Evolutionary conservation across 2,329 filamentous ascomycete genomes (phyloP).

Genomic region (Cercospora brassicicola): DNA sequence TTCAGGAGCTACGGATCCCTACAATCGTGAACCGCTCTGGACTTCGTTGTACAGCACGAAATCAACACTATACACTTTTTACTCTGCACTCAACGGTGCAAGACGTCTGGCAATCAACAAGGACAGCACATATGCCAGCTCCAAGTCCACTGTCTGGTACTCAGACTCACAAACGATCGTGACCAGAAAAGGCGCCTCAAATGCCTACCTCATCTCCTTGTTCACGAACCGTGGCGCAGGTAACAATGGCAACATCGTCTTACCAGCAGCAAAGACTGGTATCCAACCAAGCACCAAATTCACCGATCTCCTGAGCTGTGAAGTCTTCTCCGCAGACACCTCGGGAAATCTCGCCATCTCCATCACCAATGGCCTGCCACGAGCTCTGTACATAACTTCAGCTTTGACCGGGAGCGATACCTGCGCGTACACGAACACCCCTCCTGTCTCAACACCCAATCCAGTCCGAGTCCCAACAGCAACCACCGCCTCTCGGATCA

Average conservation of each 20-base stretch:
- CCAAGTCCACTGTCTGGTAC: slow-evolving; percentile 40
- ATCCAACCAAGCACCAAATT: slow-evolving; percentile 18
- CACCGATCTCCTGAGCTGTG: slow-evolving; percentile 49
- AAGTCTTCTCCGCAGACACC: slow-evolving; percentile 44
- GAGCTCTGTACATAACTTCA: slow-evolving; percentile 44
- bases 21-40: slow-evolving; percentile 45
- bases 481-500: not conserved
- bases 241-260: slow-evolving; percentile 9
- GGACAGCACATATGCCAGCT: slow-evolving; percentile 41
- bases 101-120: slow-evolving; percentile 47
- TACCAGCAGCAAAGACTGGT: slow-evolving; percentile 14
- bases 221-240: slow-evolving; percentile 22
- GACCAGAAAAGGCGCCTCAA: slow-evolving; percentile 18
- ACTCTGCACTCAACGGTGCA: slow-evolving; percentile 50
- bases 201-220: slow-evolving; percentile 16
- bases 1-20: slow-evolving; percentile 36
- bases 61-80: slow-evolving; percentile 43
- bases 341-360: slow-evolving; percentile 48
- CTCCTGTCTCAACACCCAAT: not conserved
- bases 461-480: not conserved
- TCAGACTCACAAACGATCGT: slow-evolving; percentile 24
- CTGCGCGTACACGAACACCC: slow-evolving; percentile 32
- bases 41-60: slow-evolving; percentile 41
- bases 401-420: slow-evolving; percentile 41
- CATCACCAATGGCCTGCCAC: slow-evolving; percentile 48